Evolutionary conservation across 495 filamentous ascomycete species (phyloP), one percentile per base, ranked within the genome.

Genomic region (Aspergillus diversus): DNA sequence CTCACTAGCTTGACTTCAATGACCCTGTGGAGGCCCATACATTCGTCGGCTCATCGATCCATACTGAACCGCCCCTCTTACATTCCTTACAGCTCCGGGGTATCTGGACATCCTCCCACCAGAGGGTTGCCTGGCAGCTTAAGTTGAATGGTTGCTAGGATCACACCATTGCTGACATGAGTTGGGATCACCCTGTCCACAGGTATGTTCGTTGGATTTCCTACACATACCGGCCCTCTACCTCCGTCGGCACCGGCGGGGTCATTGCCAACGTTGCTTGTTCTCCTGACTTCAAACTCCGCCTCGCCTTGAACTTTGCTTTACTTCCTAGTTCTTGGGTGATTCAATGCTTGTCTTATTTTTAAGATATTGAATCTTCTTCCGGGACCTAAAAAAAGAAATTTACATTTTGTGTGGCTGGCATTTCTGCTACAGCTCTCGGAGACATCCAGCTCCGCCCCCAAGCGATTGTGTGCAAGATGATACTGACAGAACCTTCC

Each of bases 171-270:
- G 76, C 77, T 76, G 77, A 77, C 74, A 92, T 92, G 89, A 92
- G 86, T 86, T 90, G 85, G 83, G 88, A 91, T 81, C 83, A 87
- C 74, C 83, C 80, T 72, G 82, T 83, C 72, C 86, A 88, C 78
- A 90, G 89, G 89, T 90, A 86, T 81, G 82, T 70, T 58, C 60
- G 64, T 64, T 61, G 68, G 49, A 39, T 54, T 53, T 58, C 50
- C 59, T 27, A 58, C 59, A 57, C 52, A 37, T 59, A 27, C 56
- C 21, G 32, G n/a, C 27, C 47, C 48, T 6, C 48, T 52, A 48
- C 47, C 47, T 50, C 47, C 27, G 47, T 50, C 27, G 35, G 21
- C 48, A 59, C 55, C 66, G 67, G 73, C 65, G 67, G 72, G 73
- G 73, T 68, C 64, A 11, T 13, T 50, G 61, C 54, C 31, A 37